Evolutionary conservation across 495 filamentous ascomycete genomes (phyloP), one percentile per base, ranked within the genome.

Genomic region (Sordaria brevicollis): DNA sequence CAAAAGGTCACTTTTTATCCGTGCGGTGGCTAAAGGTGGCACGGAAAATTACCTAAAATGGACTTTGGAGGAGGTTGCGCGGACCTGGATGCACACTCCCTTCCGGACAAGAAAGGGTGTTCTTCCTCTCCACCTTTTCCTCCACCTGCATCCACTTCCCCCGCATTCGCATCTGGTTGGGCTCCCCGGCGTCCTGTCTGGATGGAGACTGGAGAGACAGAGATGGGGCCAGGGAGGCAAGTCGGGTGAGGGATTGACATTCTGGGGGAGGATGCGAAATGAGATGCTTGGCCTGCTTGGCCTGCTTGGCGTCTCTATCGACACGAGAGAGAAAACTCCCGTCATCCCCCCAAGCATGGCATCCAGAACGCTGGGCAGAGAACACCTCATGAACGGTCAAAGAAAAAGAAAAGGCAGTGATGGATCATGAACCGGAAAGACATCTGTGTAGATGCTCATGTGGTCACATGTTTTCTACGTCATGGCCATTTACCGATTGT

Each of bases 121-220:
- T 81, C 33, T 71, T 80, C 10, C 37, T 81, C 33, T 81, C 78
- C 69, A 77, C 78, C 43, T 74, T 76, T 13, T 19, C 71, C 7
- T 68, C 71, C 2, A 71, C 54, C 25, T n/a, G 76, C 17, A 68
- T 79, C 19, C 37, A 67, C 21, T 49, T 81, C 1, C 73, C 79
- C 4, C 73, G 71, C 25, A 70, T 79, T 10, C 76, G 79, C n/a
- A 71, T 78, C 4, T 43, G 79, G 35, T 80, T 77, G 76, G 62
- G 77, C 4, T 65, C 43, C 1, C 17, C 17, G 21, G 13, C 36
- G 7, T 33, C 54, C 11, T 29, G 49, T 57, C 49, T 31, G 49
- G 49, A 57, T n/a, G n/a, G n/a, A n/a, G n/a, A n/a, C n/a, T n/a
- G n/a, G n/a, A n/a, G n/a, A 21, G 25, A 57, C 25, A 25, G 49